Evolutionary conservation across 371 early-diverging fungal species (phyloP).

Genomic region (Coemansia sp.): DNA sequence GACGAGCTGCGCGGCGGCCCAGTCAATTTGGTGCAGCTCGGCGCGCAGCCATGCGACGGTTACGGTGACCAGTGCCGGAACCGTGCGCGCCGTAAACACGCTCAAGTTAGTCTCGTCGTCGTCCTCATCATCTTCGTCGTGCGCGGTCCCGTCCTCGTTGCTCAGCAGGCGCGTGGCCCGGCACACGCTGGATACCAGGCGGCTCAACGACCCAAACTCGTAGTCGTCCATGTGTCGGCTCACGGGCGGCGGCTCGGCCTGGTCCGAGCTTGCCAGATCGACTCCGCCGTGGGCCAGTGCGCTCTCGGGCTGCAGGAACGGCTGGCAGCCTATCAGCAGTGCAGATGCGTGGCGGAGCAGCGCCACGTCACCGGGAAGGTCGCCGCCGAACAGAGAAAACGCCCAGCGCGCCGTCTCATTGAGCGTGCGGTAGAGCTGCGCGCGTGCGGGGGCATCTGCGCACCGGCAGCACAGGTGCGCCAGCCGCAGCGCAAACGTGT

Average conservation of each 20-base stretch:
- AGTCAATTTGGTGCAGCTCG: slow-evolving; percentile 34
- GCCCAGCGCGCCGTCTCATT: slow-evolving; percentile 19
- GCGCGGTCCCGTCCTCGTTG: slow-evolving; percentile 3
- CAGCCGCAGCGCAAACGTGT: neutral
- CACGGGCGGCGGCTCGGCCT: neutral
- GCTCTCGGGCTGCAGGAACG: slow-evolving; percentile 11
- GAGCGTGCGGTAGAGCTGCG: slow-evolving; percentile 1
- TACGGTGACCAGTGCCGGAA: slow-evolving; percentile 17
- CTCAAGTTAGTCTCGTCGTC: slow-evolving; percentile 24
- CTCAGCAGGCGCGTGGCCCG: slow-evolving; percentile 17
- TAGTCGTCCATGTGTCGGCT: neutral
- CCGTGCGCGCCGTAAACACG: slow-evolving; percentile 24
- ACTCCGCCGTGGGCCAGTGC: slow-evolving; percentile 2
- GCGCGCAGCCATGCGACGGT: slow-evolving; percentile 16
- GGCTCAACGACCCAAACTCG: slow-evolving; percentile 19
- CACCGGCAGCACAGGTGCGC: neutral
- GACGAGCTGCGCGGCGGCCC: slow-evolving; percentile 30
- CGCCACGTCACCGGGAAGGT: slow-evolving; percentile 21
- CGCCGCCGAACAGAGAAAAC: slow-evolving; percentile 9
- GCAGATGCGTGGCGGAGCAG: slow-evolving; percentile 14
- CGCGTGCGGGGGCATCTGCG: neutral
- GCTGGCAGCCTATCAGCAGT: slow-evolving; percentile 19
- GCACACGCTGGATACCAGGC: slow-evolving; percentile 14
- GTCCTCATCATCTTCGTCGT: slow-evolving; percentile 9
- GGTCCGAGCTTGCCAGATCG: neutral